A percentile compares a stretch with the other conserved stretches of the same genome.
These are phyloP conservation scores for Solanum hybrid DNA, from an alignment of 305 asterid species.

Conservation along the genomic window DNA sequence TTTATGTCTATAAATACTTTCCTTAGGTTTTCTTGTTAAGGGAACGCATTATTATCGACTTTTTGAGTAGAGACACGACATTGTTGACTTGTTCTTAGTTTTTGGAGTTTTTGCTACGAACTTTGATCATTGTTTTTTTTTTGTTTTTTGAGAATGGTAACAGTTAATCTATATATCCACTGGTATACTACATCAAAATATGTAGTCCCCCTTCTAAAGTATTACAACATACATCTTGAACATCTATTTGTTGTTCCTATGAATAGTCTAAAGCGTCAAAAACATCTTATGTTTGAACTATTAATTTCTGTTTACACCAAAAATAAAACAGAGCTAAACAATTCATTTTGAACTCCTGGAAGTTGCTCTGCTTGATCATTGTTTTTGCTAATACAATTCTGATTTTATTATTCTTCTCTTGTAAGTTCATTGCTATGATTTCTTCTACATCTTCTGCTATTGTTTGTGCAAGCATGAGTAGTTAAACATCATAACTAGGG, in stretches of 20 bases:
- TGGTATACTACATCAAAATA: too few relatives aligned
- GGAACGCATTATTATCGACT: not conserved
- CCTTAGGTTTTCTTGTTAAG: not conserved
- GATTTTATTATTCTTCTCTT: not conserved
- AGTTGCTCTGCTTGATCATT: not conserved
- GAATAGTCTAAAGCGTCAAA: too few relatives aligned
- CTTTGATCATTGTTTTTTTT: not conserved
- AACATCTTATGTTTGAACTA: too few relatives aligned
- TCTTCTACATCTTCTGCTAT: not conserved
- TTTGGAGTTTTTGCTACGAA: not conserved
- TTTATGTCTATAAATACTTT: not conserved
- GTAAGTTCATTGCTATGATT: not conserved
- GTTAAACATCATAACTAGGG: not conserved
- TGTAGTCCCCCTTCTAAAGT: too few relatives aligned
- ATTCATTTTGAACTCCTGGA: too few relatives aligned
- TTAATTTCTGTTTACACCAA: too few relatives aligned
- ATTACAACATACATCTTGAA: too few relatives aligned
- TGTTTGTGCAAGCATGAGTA: not conserved
- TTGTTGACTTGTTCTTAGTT: not conserved
- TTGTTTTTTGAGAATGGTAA: too few relatives aligned
- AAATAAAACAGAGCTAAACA: too few relatives aligned
- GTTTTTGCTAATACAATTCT: not conserved
- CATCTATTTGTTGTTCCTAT: too few relatives aligned
- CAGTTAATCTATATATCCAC: too few relatives aligned
- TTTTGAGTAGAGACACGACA: not conserved